A percentile compares a stretch with the other conserved stretches of the same genome.
Conservation (phyloP, 306 rosid species). For the Crataegus laevigata region DNA sequence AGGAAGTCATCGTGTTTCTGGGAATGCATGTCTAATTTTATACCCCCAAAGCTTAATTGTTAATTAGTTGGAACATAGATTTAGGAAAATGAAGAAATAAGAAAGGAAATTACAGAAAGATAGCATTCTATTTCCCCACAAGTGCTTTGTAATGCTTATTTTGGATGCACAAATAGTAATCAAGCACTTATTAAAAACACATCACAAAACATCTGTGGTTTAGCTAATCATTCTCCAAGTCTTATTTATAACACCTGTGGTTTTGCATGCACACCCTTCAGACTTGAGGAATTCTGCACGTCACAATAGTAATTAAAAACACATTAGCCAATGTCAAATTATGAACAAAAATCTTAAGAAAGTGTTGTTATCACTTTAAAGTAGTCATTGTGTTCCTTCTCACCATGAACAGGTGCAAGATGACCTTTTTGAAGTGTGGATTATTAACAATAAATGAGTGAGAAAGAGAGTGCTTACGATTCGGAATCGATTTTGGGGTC, state of each 20-base stretch:
- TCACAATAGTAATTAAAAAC: background rate
- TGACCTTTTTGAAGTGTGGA: background rate
- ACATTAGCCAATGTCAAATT: background rate
- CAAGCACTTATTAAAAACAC: background rate
- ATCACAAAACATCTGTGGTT: background rate
- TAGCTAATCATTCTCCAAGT: background rate
- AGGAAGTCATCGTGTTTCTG: no score
- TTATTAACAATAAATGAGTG: background rate
- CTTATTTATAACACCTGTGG: background rate
- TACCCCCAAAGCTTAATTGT: background rate
- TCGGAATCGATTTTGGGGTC: constrained; percentile 23
- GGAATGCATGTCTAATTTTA: background rate
- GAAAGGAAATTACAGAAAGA: background rate
- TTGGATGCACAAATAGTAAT: background rate
- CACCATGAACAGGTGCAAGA: no score
- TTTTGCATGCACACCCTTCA: background rate
- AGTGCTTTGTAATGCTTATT: background rate
- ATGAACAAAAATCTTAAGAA: no score
- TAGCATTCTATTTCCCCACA: background rate
- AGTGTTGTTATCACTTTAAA: no score
- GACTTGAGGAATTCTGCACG: background rate
- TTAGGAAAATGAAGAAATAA: background rate
- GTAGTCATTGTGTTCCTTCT: no score
- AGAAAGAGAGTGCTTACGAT: constrained; percentile 7
- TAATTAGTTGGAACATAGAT: background rate